Evolutionary conservation across 2,329 filamentous ascomycete genomes (phyloP), one percentile per base, ranked within the genome.

Genomic region (Ascochyta koolunga): DNA sequence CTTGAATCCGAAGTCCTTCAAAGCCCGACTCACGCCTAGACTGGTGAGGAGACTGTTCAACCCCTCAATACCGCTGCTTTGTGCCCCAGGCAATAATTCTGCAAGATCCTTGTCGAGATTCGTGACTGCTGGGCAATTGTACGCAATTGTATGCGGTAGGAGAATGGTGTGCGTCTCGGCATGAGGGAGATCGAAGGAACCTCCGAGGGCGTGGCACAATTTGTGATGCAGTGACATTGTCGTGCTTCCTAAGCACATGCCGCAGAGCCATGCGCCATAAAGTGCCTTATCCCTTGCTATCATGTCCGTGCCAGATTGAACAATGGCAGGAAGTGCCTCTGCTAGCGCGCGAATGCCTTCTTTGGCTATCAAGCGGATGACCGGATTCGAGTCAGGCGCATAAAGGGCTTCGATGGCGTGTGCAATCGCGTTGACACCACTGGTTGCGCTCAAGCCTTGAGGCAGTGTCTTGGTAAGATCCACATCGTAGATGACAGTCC

Each of bases 161-260:
- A 88, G 79, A 27, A 84, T 81, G 0, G 85, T 85, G 62, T 89
- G 86, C 0, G 85, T 88, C 67, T 88, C 84, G 1, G 86, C 84
- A 56, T 89, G 86, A 0, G 86, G 84, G 6, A 89, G 77, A 56
- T 83, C 81, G 69, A 88, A 86, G 61, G 78, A 82, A 7, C 86
- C 86, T 21, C 86, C 86, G 1, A 88, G 76, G 0, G 83, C 83
- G 65, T 89, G 86, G 72, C 85, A 88, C 2, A 89, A 79, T 67
- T 89, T 89, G 71, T 89, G 86, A 65, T 89, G 86, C 13, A 89
- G 78, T 2, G 83, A 80, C 83, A 88, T 88, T 47, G 80, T 80
- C 2, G 84, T 82, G 53, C 76, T 81, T 5, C 85, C 85, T 1
- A 88, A 77, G 61, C 83, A 86, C 21, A 78, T 80, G 27, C 84